Evolutionary conservation across 2,329 filamentous ascomycete genomes (phyloP).

Genomic region (Paracoccidioides lutzii): DNA sequence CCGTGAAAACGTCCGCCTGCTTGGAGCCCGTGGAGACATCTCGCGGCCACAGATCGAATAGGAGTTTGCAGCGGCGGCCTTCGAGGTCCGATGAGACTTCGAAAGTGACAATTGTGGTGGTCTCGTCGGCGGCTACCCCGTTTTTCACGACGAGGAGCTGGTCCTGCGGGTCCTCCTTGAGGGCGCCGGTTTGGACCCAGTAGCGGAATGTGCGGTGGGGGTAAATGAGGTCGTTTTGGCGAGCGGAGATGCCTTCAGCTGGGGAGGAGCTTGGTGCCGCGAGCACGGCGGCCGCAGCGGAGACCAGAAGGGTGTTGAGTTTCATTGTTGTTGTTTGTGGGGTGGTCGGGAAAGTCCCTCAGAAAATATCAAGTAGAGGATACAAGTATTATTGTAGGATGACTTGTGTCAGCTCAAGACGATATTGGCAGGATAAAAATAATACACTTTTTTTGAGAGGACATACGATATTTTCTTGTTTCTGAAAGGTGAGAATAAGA

Average conservation of each 20-base stretch:
- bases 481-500: not conserved
- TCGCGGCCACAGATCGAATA: conserved; percentile 15
- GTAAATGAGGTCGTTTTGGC: conserved; percentile 11
- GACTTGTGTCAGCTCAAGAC: not conserved
- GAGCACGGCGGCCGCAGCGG: conserved; percentile 7
- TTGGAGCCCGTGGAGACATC: conserved; percentile 15
- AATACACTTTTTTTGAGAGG: not conserved
- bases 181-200: conserved; percentile 13
- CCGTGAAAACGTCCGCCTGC: conserved; percentile 15
- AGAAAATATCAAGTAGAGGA: not conserved
- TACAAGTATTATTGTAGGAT: not conserved
- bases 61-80: conserved; percentile 14
- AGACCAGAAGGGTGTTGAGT: conserved; percentile 7
- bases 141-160: conserved; percentile 16
- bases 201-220: conserved; percentile 15
- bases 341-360: not conserved
- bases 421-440: not conserved
- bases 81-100: conserved; percentile 7
- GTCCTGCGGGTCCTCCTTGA: conserved; percentile 14
- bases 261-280: conserved; percentile 6
- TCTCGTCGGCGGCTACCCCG: conserved; percentile 12
- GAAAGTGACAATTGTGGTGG: conserved; percentile 16
- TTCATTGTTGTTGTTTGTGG: conserved; percentile 8
- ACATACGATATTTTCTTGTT: not conserved
- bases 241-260: conserved; percentile 1